Percentiles rank a stretch among this genome's conserved stretches.
These are phyloP conservation scores for Thymus quinquecostatus DNA, from an alignment of 257 asterid species.

Conservation along the genomic window DNA sequence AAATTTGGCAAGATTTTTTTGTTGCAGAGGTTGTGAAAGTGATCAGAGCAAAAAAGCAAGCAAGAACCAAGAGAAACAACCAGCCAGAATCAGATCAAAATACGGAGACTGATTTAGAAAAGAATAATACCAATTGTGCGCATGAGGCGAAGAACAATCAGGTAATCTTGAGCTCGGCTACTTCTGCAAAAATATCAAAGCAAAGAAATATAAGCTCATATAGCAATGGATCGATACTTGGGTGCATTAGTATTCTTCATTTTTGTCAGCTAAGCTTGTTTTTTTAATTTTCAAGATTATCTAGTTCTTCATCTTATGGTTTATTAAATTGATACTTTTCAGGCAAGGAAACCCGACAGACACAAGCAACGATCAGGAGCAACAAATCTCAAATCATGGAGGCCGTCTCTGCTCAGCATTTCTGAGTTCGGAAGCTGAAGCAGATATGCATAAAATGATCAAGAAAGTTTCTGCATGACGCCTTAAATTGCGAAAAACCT, in stretches of 20 bases:
- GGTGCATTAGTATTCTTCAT: neutral
- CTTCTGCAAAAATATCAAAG: slow-evolving; percentile 32
- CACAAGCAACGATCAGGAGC: slow-evolving; percentile 40
- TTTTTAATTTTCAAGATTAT: neutral
- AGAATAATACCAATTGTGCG: slow-evolving; percentile 37
- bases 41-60: slow-evolving; percentile 73
- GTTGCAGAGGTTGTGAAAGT: slow-evolving; percentile 88
- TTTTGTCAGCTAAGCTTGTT: neutral
- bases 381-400: slow-evolving; percentile 58
- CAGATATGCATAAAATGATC: slow-evolving; percentile 3
- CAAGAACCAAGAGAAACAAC: slow-evolving; percentile 59
- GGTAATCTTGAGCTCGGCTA: slow-evolving; percentile 35
- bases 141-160: slow-evolving; percentile 32
- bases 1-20: slow-evolving; percentile 10
- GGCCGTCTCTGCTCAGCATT: slow-evolving; percentile 66
- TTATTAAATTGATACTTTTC: slow-evolving; percentile 23
- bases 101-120: slow-evolving; percentile 40
- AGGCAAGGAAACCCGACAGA: slow-evolving; percentile 47
- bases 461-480: slow-evolving; percentile 13
- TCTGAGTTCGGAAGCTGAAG: slow-evolving; percentile 50
- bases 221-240: neutral
- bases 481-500: neutral
- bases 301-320: neutral
- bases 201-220: neutral
- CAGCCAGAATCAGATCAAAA: slow-evolving; percentile 42